Base-by-base conservation (phyloP, 805 yeast species). In the Saccharomycopsis fermentans region DNA sequence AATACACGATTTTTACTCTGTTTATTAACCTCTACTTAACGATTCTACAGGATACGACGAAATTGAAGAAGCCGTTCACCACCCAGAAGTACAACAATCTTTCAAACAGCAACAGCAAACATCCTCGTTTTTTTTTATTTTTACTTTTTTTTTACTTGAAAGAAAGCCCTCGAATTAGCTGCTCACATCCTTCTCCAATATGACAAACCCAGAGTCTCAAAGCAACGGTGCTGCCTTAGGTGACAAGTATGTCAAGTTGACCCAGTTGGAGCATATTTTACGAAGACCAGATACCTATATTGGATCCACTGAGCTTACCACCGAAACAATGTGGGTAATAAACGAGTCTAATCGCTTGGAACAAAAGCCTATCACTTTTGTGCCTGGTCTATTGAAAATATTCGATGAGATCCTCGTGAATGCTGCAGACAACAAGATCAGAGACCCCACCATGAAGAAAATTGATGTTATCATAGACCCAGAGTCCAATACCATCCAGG, bases 281-380 rank as follows among this genome's bases (percentile, higher is more conserved):
- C 90, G 90, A 71, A 85, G 99, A 71, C 99, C 99, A 0, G 99
- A 94, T 71, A 92, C 99, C 2, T 94, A 94, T 72, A 85, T 94
- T 65, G 99, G 99, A 5, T 90, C 97, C 1, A 86, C 91, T 26
- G 99, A 94, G 72, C 81, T 79, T 57, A 83, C 86, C 57, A 85
- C 82, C 58, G 80, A 86, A 57, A 82, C 82, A 55, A 86, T 89
- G 82, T 94, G 99, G 99, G 79, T 90, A 40, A 84, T 78, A 66
- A 88, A 90, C 69, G 83, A 81, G 52, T 85, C 80, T 52, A 74
- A 79, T 1, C 78, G 81, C 54, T 73, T 80, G 12, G 78, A 69
- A 16, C 80, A 77, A 62, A 80, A 74, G 62, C 69, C 68, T 1
- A 96, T 94, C 29, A 81, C 77, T 52, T 87, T 91, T 63, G 98